Base-by-base conservation (phyloP, 2,329 filamentous ascomycete species). In the Colletotrichum incanum region DNA sequence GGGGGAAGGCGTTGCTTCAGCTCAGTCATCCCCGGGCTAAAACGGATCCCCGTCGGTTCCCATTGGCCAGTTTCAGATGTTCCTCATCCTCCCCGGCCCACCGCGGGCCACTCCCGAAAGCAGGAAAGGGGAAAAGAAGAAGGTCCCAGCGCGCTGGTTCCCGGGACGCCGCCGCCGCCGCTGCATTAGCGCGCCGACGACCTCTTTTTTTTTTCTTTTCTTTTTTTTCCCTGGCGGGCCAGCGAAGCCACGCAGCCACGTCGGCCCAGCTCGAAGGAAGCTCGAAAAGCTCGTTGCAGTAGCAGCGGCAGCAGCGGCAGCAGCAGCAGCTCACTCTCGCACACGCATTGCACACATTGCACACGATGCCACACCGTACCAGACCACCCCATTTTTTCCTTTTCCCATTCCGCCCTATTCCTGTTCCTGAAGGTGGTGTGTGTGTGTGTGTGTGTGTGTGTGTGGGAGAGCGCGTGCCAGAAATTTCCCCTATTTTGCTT, bases 81-180 rank as follows among this genome's bases (percentile, higher is more conserved):
- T 28, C 47, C 5, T 16, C 23, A 8, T 37, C 26, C 31, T n/a
- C 60, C 59, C 39, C 18, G 54, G 37, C 31, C 66, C 66, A 72
- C 70, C 54, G 61, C 70, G 66, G 70, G 70, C 60, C 66, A 65
- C 65, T 72, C 70, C 70, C 70, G 70, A 72, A 56, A 43, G 28
- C 55, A 71, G 39, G 37, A 43, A 62, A 31, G 50, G 47, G 39
- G 34, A 39, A 26, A 58, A 62, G n/a, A 66, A 54, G 28, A 52
- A 59, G 69, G 69, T 71, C 70, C 70, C 70, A 65, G 60, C 70
- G 70, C 61, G 60, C 64, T 72, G 70, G 70, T 72, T 71, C 70
- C 70, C 66, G 70, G 70, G 66, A 64, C 59, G 68, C 64, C 68
- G 68, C 62, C 61, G 68, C 62, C 59, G 68, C 60, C 55, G 66